Evolutionary conservation across 345 rosid species (phyloP).

Genomic region (Eucalyptus dawsonii): DNA sequence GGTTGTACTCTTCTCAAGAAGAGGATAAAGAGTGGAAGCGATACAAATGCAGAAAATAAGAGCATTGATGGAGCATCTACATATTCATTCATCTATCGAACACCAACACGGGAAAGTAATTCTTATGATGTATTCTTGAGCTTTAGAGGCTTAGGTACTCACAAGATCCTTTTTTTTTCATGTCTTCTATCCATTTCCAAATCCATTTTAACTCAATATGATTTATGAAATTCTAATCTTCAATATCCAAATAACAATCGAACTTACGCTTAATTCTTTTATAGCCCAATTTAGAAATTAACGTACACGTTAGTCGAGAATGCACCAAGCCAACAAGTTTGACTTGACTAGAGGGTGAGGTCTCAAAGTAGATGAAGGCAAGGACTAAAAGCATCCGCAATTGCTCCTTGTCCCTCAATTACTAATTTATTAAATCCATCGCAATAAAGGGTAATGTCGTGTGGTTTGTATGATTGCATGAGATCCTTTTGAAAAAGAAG

Average conservation of each 20-base stretch:
- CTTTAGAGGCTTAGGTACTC: background rate
- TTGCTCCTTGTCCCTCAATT: too few species aligned
- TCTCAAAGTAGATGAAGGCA: background rate
- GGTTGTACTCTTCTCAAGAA: too few species aligned
- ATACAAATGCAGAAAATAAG: background rate
- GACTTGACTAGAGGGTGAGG: background rate
- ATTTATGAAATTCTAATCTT: too few species aligned
- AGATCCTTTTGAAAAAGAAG: background rate
- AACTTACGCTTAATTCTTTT: background rate
- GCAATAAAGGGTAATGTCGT: too few species aligned
- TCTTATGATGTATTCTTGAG: too few species aligned
- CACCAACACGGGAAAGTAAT: background rate
- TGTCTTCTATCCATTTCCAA: background rate
- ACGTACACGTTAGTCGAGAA: rapidly evolving
- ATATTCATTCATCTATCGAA: too few species aligned
- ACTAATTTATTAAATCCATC: too few species aligned
- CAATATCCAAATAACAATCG: background rate
- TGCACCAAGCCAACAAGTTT: background rate
- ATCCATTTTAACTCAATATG: background rate
- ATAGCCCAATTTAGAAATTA: background rate
- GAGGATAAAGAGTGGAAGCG: too few species aligned
- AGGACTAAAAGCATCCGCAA: background rate
- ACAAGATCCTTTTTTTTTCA: too few species aligned
- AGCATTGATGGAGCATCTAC: background rate
- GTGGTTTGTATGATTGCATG: background rate